phyloP scores from a whole-genome alignment of 495 filamentous ascomycete genomes.

The Aspergillus egyptiacus region DNA sequence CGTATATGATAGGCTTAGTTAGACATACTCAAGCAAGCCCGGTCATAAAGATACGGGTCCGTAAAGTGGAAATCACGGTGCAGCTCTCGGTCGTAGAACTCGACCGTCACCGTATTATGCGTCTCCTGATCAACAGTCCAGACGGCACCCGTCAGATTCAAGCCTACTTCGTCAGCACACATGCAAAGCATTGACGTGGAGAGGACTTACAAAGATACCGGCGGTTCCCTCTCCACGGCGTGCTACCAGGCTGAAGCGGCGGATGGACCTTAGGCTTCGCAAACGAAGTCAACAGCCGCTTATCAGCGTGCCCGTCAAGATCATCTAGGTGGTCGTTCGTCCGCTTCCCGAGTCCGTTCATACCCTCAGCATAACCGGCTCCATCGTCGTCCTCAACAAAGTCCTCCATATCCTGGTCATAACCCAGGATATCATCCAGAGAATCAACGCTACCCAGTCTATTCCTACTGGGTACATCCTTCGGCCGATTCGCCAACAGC shows the following conservation, averaged over 20 bases:
- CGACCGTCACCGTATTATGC: conserved; percentile 92
- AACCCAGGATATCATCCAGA: conserved; percentile 52
- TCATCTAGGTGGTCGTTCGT: conserved; percentile 48
- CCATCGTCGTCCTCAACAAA: conserved; percentile 95
- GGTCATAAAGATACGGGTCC: conserved; percentile 90
- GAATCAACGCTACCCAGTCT: conserved; percentile 50
- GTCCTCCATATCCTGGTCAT: conserved; percentile 55
- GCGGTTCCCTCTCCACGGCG: conserved; percentile 89
- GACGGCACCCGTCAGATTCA: conserved; percentile 88
- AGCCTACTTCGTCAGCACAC: conserved; percentile 35
- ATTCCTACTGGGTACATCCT: conserved; percentile 39
- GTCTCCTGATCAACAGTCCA: conserved; percentile 97
- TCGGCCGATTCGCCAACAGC: conserved; percentile 50
- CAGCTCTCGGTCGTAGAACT: conserved; percentile 91
- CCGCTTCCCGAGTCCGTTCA: conserved; percentile 59
- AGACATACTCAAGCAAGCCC: conserved; percentile 70
- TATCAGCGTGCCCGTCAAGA: conserved; percentile 44
- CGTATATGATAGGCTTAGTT: conserved; percentile 3
- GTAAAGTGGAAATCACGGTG: conserved; percentile 94
- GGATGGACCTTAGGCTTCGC: conserved; percentile 69
- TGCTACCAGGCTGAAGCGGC: conserved; percentile 87
- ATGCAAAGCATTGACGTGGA: neutral
- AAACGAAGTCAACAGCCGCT: conserved; percentile 53
- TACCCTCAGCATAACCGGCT: conserved; percentile 70
- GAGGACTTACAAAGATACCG: conserved; percentile 70